Conservation (phyloP, 2,329 filamentous ascomycete species). For the Verticillium zaregamsianum region DNA sequence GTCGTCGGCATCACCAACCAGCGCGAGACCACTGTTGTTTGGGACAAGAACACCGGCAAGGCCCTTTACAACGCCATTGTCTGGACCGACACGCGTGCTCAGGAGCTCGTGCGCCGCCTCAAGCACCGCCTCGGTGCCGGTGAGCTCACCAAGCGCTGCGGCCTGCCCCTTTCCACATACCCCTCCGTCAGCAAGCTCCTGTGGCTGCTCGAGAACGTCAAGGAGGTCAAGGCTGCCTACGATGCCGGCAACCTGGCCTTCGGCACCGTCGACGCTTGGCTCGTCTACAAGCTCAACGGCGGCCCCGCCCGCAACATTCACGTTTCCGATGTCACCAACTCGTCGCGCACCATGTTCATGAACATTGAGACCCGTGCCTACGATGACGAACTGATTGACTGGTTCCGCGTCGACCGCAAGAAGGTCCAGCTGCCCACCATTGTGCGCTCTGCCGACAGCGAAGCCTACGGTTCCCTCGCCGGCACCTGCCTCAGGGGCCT, state of each 20-base stretch:
- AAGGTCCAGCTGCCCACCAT: constrained; percentile 75
- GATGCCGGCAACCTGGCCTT: constrained; percentile 69
- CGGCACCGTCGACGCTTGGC: constrained; percentile 77
- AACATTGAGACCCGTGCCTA: constrained; percentile 73
- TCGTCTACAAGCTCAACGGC: constrained; percentile 76
- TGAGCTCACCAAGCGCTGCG: constrained; percentile 63
- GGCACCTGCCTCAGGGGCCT: constrained; percentile 60
- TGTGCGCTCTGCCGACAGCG: constrained; percentile 65
- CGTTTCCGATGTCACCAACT: constrained; percentile 77
- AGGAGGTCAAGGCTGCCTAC: constrained; percentile 65
- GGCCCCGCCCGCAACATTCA: constrained; percentile 60
- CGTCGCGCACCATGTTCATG: constrained; percentile 86
- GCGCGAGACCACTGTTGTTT: constrained; percentile 76
- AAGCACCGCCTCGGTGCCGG: constrained; percentile 64
- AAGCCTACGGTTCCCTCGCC: constrained; percentile 63
- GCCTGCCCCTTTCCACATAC: constrained; percentile 77
- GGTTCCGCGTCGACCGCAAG: constrained; percentile 66
- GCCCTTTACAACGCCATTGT: constrained; percentile 78
- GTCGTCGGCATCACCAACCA: constrained; percentile 80
- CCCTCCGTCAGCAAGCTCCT: constrained; percentile 74
- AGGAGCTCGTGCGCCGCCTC: constrained; percentile 66
- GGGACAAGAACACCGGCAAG: constrained; percentile 73
- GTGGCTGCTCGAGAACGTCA: constrained; percentile 69
- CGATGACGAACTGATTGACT: constrained; percentile 66
- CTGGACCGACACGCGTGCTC: constrained; percentile 79